phyloP scores from a whole-genome alignment of 805 yeast species.

The Wickerhamomyces mucosus region DNA sequence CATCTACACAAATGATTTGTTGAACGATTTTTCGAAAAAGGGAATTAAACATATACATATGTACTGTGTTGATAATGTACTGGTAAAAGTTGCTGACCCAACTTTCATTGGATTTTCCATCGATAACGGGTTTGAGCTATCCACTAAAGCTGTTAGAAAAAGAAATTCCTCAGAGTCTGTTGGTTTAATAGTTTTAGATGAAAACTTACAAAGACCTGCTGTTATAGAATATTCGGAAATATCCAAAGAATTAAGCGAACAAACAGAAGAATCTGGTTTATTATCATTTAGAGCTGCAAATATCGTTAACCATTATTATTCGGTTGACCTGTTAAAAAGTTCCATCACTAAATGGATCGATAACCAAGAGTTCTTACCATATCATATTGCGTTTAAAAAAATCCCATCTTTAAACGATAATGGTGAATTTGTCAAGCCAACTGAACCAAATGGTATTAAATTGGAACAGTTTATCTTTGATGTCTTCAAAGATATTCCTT shows the following conservation, averaged over 20 bases:
- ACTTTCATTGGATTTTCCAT: slow-evolving; percentile 75
- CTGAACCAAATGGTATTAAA: slow-evolving; percentile 80
- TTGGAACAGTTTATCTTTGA: slow-evolving; percentile 96
- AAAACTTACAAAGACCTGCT: slow-evolving; percentile 50
- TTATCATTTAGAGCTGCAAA: slow-evolving; percentile 86
- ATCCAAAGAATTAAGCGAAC: slow-evolving; percentile 59
- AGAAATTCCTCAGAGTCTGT: slow-evolving; percentile 82
- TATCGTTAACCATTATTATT: slow-evolving; percentile 93
- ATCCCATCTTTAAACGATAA: slow-evolving; percentile 48
- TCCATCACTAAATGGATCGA: slow-evolving; percentile 63
- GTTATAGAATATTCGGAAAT: slow-evolving; percentile 96
- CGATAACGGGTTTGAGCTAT: slow-evolving; percentile 54
- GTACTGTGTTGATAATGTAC: slow-evolving; percentile 93
- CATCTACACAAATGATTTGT: slow-evolving; percentile 47
- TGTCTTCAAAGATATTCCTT: slow-evolving; percentile 72
- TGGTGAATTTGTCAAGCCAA: slow-evolving; percentile 48
- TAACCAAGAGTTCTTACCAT: slow-evolving; percentile 65
- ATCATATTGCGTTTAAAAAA: slow-evolving; percentile 90
- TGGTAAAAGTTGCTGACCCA: slow-evolving; percentile 93
- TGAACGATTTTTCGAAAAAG: slow-evolving; percentile 55
- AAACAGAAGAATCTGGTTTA: slow-evolving; percentile 46
- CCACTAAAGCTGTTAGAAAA: slow-evolving; percentile 93
- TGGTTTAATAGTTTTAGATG: slow-evolving; percentile 77
- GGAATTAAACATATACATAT: slow-evolving; percentile 87
- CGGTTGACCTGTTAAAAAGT: slow-evolving; percentile 56